Percentiles rank a stretch among this genome's conserved stretches.
Conservation (phyloP, 2,329 filamentous ascomycete genomes). For the Talaromyces sp. region DNA sequence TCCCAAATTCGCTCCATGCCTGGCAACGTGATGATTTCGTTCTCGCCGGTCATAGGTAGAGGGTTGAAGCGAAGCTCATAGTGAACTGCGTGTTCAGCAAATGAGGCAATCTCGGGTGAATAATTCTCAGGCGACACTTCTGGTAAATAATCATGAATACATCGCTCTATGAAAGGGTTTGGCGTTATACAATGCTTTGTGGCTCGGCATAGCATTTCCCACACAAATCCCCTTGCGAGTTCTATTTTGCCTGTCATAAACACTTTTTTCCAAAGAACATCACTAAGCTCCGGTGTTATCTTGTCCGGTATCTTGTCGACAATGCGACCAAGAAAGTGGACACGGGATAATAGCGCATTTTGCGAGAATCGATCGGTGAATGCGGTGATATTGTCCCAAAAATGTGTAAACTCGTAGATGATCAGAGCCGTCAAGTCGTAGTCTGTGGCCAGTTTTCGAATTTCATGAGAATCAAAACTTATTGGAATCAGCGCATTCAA, state of each 20-base stretch:
- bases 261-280: constrained; percentile 65
- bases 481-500: constrained; percentile 42
- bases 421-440: constrained; percentile 58
- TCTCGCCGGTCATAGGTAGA: constrained; percentile 38
- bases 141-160: constrained; percentile 39
- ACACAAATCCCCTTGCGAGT: constrained; percentile 61
- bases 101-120: constrained; percentile 34
- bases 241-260: constrained; percentile 59
- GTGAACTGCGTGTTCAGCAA: constrained; percentile 37
- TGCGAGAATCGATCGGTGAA: constrained; percentile 34
- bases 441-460: constrained; percentile 55
- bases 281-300: constrained; percentile 58
- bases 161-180: constrained; percentile 40
- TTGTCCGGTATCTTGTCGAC: constrained; percentile 57
- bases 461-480: constrained; percentile 42
- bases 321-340: constrained; percentile 55
- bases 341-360: constrained; percentile 47
- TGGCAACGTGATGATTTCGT: constrained; percentile 40
- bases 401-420: constrained; percentile 59
- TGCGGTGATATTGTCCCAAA: constrained; percentile 41
- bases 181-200: constrained; percentile 22
- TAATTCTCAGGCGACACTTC: constrained; percentile 32
- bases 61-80: constrained; percentile 54
- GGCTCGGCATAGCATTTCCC: constrained; percentile 57
- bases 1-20: constrained; percentile 73